Base-by-base conservation (phyloP, 1,139 yeast genomes). In the Saccharomyces hybrid region DNA sequence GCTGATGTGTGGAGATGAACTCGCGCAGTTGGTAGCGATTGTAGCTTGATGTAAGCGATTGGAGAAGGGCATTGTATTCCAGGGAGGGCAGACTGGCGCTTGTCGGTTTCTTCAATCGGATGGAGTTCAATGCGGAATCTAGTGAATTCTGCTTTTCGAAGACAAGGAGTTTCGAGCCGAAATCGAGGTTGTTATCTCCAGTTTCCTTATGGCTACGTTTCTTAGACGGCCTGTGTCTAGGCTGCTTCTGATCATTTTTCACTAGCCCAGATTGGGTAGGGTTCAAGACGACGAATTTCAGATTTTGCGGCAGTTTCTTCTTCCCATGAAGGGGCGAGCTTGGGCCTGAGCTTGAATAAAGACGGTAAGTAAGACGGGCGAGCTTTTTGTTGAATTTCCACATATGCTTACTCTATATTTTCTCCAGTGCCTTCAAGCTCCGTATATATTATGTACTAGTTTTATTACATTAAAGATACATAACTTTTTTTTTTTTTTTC, bases 271-370 rank as follows among this genome's bases (percentile, higher is more conserved):
- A 62, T 51, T 65, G 64, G 25, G 54, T 53, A 5, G 64, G 68
- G 48, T 64, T 59, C 34, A 68, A 52, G 2, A 68, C 69, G 1
- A 68, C 63, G 38, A 67, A 60, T 32, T 61, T 57, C 23, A 64
- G 60, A 42, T 59, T 64, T 38, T 49, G 50, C 13, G 70, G 69
- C 54, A 61, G 60, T 25, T 63, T 49, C 48, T 67, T 67, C 57
- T 60, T 65, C 4, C 70, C 70, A 46, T 31, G 46, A 29, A 50
- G 27, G 46, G 28, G 26, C 44, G 25, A 38, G 44, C 44, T 20
- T 27, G 48, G 44, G 44, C 27, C 23, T n/a, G 44, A 38, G 23
- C 13, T 20, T 20, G 44, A 38, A 8, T 32, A 28, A 9, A 28
- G 49, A 29, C 47, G 28, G 25, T 13, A 38, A 20, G 44, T 38